Evolutionary conservation across 2,329 filamentous ascomycete genomes (phyloP).

Genomic region (Colletotrichum ledebouriae): DNA sequence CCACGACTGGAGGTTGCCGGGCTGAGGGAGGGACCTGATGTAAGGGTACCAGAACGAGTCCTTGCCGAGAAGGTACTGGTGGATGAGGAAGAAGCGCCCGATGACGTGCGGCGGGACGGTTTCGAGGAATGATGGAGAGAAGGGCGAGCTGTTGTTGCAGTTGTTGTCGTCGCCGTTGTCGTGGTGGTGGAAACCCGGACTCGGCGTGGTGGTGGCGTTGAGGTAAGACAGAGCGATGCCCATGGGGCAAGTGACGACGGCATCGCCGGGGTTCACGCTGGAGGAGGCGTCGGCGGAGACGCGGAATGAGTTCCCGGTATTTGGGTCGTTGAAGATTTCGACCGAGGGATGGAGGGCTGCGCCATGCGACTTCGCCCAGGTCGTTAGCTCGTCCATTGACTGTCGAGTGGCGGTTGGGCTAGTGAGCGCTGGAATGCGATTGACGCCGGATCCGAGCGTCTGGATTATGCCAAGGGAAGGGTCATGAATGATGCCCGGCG

Average conservation of each 20-base stretch:
- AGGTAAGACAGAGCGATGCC: slow-evolving; percentile 69
- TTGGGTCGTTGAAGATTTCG: slow-evolving; percentile 64
- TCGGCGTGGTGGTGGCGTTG: slow-evolving; percentile 59
- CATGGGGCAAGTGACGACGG: slow-evolving; percentile 67
- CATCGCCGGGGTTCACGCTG: slow-evolving; percentile 53
- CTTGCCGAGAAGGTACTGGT: slow-evolving; percentile 71
- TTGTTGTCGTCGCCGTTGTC: slow-evolving; percentile 6
- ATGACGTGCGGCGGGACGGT: slow-evolving; percentile 69
- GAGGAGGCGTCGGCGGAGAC: slow-evolving; percentile 53
- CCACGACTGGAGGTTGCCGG: slow-evolving; percentile 64
- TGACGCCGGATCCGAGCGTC: not conserved
- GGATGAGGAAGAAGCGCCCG: slow-evolving; percentile 76
- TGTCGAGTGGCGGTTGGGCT: not conserved
- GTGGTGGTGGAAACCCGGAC: slow-evolving; percentile 39
- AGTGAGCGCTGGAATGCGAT: not conserved
- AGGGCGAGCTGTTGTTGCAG: slow-evolving; percentile 45
- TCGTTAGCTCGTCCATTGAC: slow-evolving; percentile 52
- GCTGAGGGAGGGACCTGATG: slow-evolving; percentile 74
- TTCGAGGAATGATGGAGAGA: slow-evolving; percentile 65
- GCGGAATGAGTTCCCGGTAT: slow-evolving; percentile 68
- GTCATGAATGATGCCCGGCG: not conserved
- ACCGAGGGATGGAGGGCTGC: slow-evolving; percentile 64
- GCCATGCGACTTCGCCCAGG: slow-evolving; percentile 63
- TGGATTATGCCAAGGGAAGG: slow-evolving; percentile 15
- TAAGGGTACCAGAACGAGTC: slow-evolving; percentile 78